These are phyloP conservation scores for Tinospora cordifolia DNA, from an alignment of 164 flowering plant species.

Conservation along the genomic window DNA sequence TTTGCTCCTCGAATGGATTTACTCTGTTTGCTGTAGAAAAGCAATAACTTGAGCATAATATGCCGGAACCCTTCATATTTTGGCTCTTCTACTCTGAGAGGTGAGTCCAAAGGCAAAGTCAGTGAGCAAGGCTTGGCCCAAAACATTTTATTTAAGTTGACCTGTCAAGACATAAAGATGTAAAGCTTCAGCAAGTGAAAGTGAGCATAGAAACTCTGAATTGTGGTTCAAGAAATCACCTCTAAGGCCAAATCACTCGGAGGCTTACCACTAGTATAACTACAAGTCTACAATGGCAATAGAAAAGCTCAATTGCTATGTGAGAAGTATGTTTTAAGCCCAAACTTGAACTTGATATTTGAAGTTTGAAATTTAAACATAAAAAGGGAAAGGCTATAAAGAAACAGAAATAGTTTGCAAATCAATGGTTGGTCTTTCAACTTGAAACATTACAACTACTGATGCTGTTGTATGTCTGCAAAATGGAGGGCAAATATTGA, in stretches of 20 bases:
- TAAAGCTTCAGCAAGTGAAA: slow-evolving; percentile 6
- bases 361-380: background rate
- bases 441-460: background rate
- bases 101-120: slow-evolving; percentile 72
- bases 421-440: background rate
- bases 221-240: background rate
- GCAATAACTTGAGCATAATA: slow-evolving; percentile 54
- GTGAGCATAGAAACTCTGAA: background rate
- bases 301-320: background rate
- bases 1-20: slow-evolving; percentile 78
- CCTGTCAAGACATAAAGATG: slow-evolving; percentile 32
- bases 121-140: slow-evolving; percentile 80
- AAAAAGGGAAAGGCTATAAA: background rate
- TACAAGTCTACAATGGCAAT: background rate
- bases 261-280: no score
- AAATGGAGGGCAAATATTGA: background rate
- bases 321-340: background rate
- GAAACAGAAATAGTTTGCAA: background rate
- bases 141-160: slow-evolving; percentile 67
- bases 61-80: slow-evolving; percentile 53
- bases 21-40: slow-evolving; percentile 91
- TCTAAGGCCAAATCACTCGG: no score
- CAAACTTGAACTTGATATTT: background rate
- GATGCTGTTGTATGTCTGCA: background rate
- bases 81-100: slow-evolving; percentile 75